Base-by-base conservation (phyloP, 2,329 filamentous ascomycete species). In the Sporothrix luriei region DNA sequence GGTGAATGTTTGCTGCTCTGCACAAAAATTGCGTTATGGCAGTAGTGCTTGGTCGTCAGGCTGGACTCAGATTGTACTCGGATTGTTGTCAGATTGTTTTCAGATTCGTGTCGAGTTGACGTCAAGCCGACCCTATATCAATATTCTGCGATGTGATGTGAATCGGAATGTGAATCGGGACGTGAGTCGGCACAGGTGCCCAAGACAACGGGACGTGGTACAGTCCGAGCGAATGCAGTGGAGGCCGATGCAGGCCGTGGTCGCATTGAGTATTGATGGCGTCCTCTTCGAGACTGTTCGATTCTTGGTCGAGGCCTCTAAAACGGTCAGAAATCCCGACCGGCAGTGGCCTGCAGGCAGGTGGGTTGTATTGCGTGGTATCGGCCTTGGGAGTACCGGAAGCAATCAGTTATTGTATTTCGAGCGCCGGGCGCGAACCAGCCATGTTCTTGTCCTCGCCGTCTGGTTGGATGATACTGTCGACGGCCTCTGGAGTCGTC, bases 231-330 rank as follows among this genome's bases (percentile, higher is more conserved):
- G 6, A 7, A 38, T 43, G n/a, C 38, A 21, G 57, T 46, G 57
- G n/a, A 46, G 57, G 57, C 57, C 57, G 57, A 46, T 62, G 57
- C 38, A 46, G 57, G 38, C 57, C 38, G 57, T 46, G n/a, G 48
- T 49, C 9, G 48, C 38, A 29, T 38, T 29, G 52, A 24, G 16
- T 26, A 21, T 19, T 33, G 54, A 14, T 55, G 14, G 14, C 6
- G 26, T 33, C 4, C 26, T 55, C 13, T 14, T 54, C 26, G 51
- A 54, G 29, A 24, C 21, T 24, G 51, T 24, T 52, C 49, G 33
- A 33, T 33, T 33, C 33, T 33, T 33, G 33, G 33, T 9, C 33
- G 33, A 33, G 33, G 16, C 16, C 43, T 48, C 43, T 16, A 48
- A 48, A 48, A 16, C 43, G 14, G 43, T 48, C 43, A 48, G 43